Percentiles rank a stretch among this genome's conserved stretches.
Conservation (phyloP, 345 rosid genomes). For the Anastatica hierochuntica region DNA sequence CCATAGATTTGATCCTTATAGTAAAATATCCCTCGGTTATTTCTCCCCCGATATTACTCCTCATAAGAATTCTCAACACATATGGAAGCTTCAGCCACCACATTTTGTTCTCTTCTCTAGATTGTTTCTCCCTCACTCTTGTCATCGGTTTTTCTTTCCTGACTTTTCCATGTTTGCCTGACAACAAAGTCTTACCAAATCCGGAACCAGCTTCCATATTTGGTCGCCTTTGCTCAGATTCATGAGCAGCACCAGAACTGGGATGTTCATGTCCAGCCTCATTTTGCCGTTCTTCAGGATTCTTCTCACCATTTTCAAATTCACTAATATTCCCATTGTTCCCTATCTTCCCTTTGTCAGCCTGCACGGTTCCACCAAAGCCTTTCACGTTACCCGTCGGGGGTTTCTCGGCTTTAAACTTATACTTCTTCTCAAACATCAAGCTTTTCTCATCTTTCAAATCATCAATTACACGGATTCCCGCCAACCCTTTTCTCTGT, state of each 20-base stretch:
- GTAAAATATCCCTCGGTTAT: conserved; percentile 45
- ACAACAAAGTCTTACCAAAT: conserved; percentile 18
- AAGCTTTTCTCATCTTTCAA: conserved; percentile 21
- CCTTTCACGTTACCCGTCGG: conserved; percentile 31
- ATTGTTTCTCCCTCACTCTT: conserved; percentile 21
- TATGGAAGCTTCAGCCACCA: conserved; percentile 86
- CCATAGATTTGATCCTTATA: conserved; percentile 25
- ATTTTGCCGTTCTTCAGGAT: conserved; percentile 7
- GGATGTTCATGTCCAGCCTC: conserved; percentile 11
- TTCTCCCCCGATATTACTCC: conserved; percentile 41
- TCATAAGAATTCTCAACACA: conserved; percentile 57
- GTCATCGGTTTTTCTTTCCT: conserved; percentile 11
- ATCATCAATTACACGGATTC: conserved; percentile 16
- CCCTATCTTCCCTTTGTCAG: not conserved
- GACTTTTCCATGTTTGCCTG: conserved; percentile 18
- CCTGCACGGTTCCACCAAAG: conserved; percentile 27
- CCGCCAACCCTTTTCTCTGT: conserved; percentile 38
- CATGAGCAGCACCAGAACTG: conserved; percentile 28
- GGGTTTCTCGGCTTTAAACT: conserved; percentile 31
- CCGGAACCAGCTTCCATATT: conserved; percentile 27
- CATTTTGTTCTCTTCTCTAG: conserved; percentile 21
- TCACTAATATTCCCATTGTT: conserved; percentile 11
- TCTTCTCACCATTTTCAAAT: not conserved
- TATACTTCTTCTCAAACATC: conserved; percentile 48
- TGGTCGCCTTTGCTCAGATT: conserved; percentile 18